These are phyloP conservation scores for Aspergillus carbonarius DNA, from an alignment of 2,329 filamentous ascomycete genomes.

Conservation along the genomic window DNA sequence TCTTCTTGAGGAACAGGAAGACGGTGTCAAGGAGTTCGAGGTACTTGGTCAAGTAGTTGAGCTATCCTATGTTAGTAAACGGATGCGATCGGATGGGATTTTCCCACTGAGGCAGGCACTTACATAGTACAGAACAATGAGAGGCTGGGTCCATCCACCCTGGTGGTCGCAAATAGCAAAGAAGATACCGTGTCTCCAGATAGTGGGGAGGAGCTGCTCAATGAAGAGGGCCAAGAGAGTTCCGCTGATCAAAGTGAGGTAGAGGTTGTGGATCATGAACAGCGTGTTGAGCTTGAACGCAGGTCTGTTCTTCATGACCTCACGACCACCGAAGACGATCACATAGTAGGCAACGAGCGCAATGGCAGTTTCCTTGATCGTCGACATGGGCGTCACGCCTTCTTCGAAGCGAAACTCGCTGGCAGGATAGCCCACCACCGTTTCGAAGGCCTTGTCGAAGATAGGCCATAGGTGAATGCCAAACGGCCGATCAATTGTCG, in stretches of 20 bases:
- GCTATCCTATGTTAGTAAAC: constrained; percentile 50
- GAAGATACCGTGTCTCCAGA: constrained; percentile 80
- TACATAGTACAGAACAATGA: constrained; percentile 97
- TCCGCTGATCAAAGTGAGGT: constrained; percentile 82
- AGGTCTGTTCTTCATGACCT: constrained; percentile 83
- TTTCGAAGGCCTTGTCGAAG: constrained; percentile 83
- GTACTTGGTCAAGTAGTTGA: constrained; percentile 98
- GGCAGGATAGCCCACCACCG: constrained; percentile 74
- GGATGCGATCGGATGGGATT: constrained; percentile 38
- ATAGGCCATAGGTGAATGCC: constrained; percentile 90
- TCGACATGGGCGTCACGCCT: constrained; percentile 85
- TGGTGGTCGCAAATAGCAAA: constrained; percentile 73
- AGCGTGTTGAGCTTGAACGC: constrained; percentile 83
- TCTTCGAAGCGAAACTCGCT: constrained; percentile 82
- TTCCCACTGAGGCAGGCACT: constrained; percentile 39
- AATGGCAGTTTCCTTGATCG: constrained; percentile 75
- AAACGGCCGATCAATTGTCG: constrained; percentile 87
- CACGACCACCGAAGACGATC: constrained; percentile 88
- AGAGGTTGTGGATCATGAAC: constrained; percentile 96
- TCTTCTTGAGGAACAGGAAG: constrained; percentile 99
- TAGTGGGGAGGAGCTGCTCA: constrained; percentile 84
- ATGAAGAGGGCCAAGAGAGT: constrained; percentile 79
- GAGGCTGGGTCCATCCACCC: constrained; percentile 89
- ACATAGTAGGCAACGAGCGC: constrained; percentile 88
- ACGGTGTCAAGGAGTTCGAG: constrained; percentile 92